Conservation (phyloP, 148 eudicot genomes). For the Chenopodium album region DNA sequence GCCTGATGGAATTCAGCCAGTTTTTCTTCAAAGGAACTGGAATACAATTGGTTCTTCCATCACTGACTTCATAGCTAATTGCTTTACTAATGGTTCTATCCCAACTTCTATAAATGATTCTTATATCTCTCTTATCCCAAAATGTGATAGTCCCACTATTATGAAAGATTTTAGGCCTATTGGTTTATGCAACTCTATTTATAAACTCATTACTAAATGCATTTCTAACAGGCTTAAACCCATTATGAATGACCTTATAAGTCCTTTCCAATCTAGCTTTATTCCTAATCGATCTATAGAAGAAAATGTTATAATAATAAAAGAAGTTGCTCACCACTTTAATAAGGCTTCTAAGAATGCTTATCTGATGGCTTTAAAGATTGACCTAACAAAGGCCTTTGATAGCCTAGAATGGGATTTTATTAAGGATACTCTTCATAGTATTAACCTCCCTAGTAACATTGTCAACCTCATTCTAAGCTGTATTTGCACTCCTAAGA, state of each 20-base stretch:
- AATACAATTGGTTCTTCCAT: neutral
- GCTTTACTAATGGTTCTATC: neutral
- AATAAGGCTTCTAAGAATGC: neutral
- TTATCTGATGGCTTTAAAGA: neutral
- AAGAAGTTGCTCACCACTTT: neutral
- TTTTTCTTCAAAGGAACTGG: neutral
- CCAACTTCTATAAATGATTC: neutral
- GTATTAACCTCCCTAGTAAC: neutral
- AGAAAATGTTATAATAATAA: neutral
- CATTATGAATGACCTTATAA: neutral
- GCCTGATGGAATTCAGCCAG: neutral
- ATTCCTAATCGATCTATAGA: neutral
- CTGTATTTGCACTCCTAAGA: neutral
- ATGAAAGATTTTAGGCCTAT: neutral
- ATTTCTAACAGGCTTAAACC: neutral
- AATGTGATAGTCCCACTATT: rapidly evolving
- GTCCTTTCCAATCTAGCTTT: neutral
- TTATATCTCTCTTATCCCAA: neutral
- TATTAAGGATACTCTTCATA: neutral
- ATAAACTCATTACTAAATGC: neutral
- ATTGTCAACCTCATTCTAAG: neutral
- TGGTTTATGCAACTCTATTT: neutral
- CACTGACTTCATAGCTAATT: neutral
- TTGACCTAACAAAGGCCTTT: neutral
- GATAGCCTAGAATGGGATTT: neutral